Evolutionary conservation across 345 rosid genomes (phyloP).

Genomic region (Euclidium syriacum): DNA sequence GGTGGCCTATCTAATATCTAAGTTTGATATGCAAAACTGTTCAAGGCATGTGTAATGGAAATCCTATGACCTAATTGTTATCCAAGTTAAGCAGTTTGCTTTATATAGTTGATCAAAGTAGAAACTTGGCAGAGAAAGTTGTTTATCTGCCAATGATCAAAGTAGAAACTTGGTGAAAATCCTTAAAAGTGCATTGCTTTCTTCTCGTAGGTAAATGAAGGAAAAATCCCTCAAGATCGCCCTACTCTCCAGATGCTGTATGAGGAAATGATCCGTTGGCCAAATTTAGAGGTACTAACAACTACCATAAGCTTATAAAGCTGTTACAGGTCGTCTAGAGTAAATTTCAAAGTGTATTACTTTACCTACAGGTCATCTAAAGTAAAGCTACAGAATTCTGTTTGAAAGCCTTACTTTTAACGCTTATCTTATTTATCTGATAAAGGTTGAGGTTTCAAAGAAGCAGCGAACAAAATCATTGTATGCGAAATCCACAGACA

Average conservation of each 20-base stretch:
- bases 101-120: background rate
- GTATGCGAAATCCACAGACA: conserved; percentile 85
- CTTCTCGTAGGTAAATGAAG: conserved; percentile 64
- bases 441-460: conserved; percentile 59
- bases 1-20: background rate
- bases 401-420: background rate
- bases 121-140: background rate
- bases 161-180: background rate
- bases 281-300: conserved; percentile 72
- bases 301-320: background rate
- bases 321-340: background rate
- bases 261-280: conserved; percentile 87
- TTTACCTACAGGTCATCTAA: background rate
- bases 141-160: background rate
- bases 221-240: conserved; percentile 71
- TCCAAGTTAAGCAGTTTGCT: background rate
- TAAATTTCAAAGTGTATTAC: no score
- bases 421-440: conserved; percentile 17
- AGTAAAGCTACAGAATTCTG: background rate
- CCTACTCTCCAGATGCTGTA: conserved; percentile 67
- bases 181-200: background rate
- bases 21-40: background rate
- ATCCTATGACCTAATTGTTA: background rate
- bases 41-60: background rate
- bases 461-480: conserved; percentile 59